Evolutionary conservation across 1,139 yeast species (phyloP).

Genomic region (Casaregolazyma suthepensis): DNA sequence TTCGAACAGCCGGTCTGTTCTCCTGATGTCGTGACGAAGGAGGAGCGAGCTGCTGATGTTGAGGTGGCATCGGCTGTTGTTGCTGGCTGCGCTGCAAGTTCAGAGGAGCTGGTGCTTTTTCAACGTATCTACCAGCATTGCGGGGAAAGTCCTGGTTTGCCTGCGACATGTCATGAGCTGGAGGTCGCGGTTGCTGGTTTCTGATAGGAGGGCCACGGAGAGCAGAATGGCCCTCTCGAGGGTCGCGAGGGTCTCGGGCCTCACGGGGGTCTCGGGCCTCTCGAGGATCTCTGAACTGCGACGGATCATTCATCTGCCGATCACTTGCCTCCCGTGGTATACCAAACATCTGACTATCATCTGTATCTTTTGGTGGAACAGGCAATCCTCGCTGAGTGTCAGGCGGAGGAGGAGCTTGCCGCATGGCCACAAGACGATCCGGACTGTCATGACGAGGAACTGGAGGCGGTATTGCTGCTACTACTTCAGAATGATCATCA

Average conservation of each 20-base stretch:
- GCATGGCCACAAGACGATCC: not conserved
- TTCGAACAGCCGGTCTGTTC: conserved; percentile 23
- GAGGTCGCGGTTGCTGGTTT: conserved; percentile 3
- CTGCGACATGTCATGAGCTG: not conserved
- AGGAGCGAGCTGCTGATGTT: conserved; percentile 1
- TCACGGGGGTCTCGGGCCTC: not conserved
- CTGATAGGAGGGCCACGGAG: conserved; percentile 5
- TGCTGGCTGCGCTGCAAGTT: conserved; percentile 2
- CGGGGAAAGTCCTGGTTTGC: not conserved
- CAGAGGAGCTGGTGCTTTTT: conserved; percentile 10
- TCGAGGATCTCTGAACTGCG: not conserved
- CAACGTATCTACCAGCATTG: conserved; percentile 8
- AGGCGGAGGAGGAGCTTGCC: not conserved
- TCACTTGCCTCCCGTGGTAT: not conserved
- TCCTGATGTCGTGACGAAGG: not conserved
- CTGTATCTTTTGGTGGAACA: conserved; percentile 1
- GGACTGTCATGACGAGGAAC: conserved; percentile 8
- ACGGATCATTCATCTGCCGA: not conserved
- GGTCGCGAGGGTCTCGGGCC: too few species aligned
- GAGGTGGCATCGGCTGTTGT: conserved; percentile 5
- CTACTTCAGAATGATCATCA: not conserved
- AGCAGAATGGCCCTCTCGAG: conserved; percentile 3
- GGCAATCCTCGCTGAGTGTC: not conserved
- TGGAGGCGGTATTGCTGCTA: conserved; percentile 1
- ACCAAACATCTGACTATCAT: not conserved